Conservation (phyloP, 2,329 filamentous ascomycete species). For the Trichoderma hamatum region DNA sequence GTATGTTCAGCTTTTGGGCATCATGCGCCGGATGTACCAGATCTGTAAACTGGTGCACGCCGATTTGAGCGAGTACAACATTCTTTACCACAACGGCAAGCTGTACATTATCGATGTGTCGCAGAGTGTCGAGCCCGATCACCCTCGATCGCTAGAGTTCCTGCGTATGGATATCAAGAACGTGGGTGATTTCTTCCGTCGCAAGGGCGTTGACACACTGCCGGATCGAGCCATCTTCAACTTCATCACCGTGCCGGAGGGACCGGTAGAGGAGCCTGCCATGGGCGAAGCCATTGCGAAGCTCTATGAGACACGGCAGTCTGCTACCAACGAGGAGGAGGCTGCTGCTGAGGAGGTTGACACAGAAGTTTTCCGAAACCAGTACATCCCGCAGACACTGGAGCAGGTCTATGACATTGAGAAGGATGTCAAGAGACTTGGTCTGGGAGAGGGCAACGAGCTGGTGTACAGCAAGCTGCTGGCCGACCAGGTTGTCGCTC, state of each 20-base stretch:
- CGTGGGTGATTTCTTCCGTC: slow-evolving; percentile 86
- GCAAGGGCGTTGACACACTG: slow-evolving; percentile 80
- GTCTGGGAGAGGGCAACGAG: slow-evolving; percentile 71
- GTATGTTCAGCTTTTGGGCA: slow-evolving; percentile 80
- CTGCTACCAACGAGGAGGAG: slow-evolving; percentile 54
- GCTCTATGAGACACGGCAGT: slow-evolving; percentile 62
- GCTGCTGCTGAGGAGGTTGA: slow-evolving; percentile 71
- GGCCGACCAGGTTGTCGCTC: slow-evolving; percentile 64
- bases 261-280: slow-evolving; percentile 61
- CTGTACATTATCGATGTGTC: slow-evolving; percentile 97
- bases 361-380: slow-evolving; percentile 90
- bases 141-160: slow-evolving; percentile 90
- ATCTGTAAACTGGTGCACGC: slow-evolving; percentile 90
- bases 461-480: slow-evolving; percentile 85
- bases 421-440: slow-evolving; percentile 79
- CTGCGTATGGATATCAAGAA: slow-evolving; percentile 99
- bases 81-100: slow-evolving; percentile 80
- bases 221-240: slow-evolving; percentile 79
- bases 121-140: slow-evolving; percentile 95
- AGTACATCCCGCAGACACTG: slow-evolving; percentile 94
- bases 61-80: slow-evolving; percentile 97
- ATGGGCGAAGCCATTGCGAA: slow-evolving; percentile 66
- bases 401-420: slow-evolving; percentile 97
- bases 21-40: slow-evolving; percentile 94
- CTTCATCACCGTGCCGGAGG: slow-evolving; percentile 72